Base-by-base conservation (phyloP, 805 yeast genomes). In the Candida ponderosae region DNA sequence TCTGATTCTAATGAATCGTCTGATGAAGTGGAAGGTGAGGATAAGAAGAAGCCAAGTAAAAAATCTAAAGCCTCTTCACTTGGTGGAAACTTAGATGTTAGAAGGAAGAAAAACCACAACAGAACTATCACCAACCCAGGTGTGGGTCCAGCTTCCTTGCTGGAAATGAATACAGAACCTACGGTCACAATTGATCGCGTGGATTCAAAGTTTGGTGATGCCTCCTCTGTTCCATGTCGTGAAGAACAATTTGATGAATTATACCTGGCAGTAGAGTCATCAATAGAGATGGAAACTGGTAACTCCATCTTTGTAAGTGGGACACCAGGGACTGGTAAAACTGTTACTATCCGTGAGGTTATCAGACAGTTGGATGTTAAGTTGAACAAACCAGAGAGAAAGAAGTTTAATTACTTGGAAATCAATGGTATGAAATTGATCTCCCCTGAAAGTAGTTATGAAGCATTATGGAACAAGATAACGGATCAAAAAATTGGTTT, bases 311-410 rank as follows among this genome's bases (percentile, higher is more conserved):
- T 89, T 54, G 78, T 93, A 10, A 86, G 96, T 58, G 99, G 99
- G 4, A 87, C 96, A 0, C 98, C 99, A 0, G 99, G 99, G 8
- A 90, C 94, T 2, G 98, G 98, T 11, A 93, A 93, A 54, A 90
- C 98, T 0, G 93, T 95, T 4, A 90, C 97, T 0, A 79, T 90
- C 3, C 63, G 95, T 38, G 95, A 88, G 51, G 97, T 84, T 0
- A 72, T 93, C 19, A 70, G 76, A 26, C 87, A 82, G 49, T 59
- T 93, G 27, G 68, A 72, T 32, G 52, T 57, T 14, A 60, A 62
- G n/a, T 51, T 57, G 9, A 50, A 51, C n/a, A 65, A 57, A 13
- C 60, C 58, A 4, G 68, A 63, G 31, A 37, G 73, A 24, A 58
- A 62, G 3, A 54, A 59, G 13, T 93, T 93, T 54, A 76, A 78